A percentile compares a stretch with the other conserved stretches of the same genome.
These are phyloP conservation scores for Tolypocladium inflatum DNA, from an alignment of 2,329 filamentous ascomycete species.

Conservation along the genomic window DNA sequence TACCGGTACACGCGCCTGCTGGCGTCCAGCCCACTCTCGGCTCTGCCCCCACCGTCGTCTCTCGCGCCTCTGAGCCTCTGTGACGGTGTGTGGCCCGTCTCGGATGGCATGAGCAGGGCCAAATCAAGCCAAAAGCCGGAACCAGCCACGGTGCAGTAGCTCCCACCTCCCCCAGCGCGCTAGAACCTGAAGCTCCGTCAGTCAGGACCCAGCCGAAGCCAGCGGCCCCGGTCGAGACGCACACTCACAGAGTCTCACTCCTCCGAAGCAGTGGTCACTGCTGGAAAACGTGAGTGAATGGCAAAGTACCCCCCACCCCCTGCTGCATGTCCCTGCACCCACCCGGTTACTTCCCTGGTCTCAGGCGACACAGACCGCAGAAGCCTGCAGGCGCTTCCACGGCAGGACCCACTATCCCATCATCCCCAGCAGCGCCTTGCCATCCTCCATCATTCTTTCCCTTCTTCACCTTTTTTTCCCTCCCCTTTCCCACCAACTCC, in stretches of 20 bases:
- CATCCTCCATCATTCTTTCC: slow-evolving; percentile 15
- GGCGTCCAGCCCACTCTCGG: too few relatives aligned
- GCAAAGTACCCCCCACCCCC: neutral
- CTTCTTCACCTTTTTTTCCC: slow-evolving; percentile 15
- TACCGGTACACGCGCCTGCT: too few relatives aligned
- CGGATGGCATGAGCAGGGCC: neutral
- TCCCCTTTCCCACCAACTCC: slow-evolving; percentile 17
- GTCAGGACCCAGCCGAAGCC: neutral
- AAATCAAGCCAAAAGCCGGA: neutral
- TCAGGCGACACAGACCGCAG: neutral
- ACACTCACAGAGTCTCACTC: neutral
- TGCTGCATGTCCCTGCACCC: neutral
- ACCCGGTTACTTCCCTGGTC: neutral
- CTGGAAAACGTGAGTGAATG: neutral
- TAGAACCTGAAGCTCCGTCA: neutral
- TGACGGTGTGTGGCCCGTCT: neutral
- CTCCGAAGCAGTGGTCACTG: neutral
- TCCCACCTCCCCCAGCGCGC: neutral
- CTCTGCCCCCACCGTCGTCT: too few relatives aligned
- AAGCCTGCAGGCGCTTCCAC: slow-evolving; percentile 7
- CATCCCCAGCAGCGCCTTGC: slow-evolving; percentile 10
- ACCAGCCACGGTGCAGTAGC: neutral
- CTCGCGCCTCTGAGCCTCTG: too few relatives aligned
- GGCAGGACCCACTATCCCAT: slow-evolving; percentile 12
- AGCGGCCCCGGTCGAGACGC: neutral